Conservation (phyloP, 169 alveolate species). For the Eimeria necatrix region DNA sequence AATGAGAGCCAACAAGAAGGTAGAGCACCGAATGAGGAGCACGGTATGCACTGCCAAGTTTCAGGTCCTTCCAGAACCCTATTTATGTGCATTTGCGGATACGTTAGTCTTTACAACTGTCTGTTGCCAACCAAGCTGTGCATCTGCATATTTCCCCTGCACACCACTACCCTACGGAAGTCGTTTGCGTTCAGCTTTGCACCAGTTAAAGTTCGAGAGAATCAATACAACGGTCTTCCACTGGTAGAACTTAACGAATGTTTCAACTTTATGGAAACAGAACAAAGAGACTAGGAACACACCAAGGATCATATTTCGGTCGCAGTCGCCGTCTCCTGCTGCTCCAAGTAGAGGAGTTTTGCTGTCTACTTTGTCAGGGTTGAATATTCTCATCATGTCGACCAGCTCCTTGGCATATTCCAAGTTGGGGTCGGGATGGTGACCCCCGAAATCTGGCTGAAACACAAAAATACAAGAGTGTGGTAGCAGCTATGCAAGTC, state of each 20-base stretch:
- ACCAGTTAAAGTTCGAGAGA: no score
- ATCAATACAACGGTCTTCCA: no score
- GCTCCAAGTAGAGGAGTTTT: constrained; percentile 96
- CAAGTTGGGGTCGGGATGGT: constrained; percentile 96
- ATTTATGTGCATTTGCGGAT: no score
- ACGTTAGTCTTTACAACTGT: no score
- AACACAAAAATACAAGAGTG: not conserved
- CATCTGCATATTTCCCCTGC: no score
- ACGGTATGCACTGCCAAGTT: no score
- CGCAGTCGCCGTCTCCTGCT: constrained; percentile 99
- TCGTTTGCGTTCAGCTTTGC: no score
- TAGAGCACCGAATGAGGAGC: no score
- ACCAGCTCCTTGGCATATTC: constrained; percentile 96
- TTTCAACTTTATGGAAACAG: not conserved
- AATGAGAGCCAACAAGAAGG: not conserved
- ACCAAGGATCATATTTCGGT: constrained; percentile 97
- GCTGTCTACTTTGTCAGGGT: constrained; percentile 78
- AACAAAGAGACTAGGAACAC: not conserved
- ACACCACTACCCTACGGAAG: no score
- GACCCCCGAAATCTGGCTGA: constrained; percentile 93
- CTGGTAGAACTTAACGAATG: no score
- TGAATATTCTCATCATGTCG: constrained; percentile 84
- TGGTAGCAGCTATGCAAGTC: not conserved
- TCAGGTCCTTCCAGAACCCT: no score
- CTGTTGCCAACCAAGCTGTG: no score